Conservation (phyloP, 192 early-diverging fungal species). For the Globomyces pollinis-pini region DNA sequence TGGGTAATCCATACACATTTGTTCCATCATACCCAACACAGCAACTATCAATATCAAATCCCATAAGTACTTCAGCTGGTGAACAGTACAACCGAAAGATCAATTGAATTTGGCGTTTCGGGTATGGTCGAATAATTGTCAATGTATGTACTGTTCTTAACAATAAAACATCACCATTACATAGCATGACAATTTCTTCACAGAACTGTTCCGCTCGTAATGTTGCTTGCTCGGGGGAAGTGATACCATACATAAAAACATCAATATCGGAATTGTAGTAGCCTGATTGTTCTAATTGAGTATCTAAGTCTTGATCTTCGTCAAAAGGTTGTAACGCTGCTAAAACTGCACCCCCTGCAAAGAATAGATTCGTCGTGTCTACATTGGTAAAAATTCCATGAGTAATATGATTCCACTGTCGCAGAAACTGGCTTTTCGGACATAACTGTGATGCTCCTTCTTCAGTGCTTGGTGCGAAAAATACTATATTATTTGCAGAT, state of each 20-base stretch:
- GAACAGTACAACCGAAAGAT: conserved; percentile 21
- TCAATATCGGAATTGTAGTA: conserved; percentile 26
- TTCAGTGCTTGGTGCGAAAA: background rate
- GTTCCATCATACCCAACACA: conserved; percentile 16
- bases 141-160: conserved; percentile 3
- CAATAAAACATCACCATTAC: background rate
- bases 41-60: conserved; percentile 18
- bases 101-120: conserved; percentile 20
- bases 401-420: conserved; percentile 2
- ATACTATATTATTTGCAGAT: too few species aligned
- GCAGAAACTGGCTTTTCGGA: background rate
- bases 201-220: conserved; percentile 8
- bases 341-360: conserved; percentile 14
- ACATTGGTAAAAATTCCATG: background rate
- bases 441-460: background rate
- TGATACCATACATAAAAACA: conserved; percentile 20
- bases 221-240: background rate
- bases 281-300: background rate
- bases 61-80: conserved; percentile 24
- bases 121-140: conserved; percentile 16
- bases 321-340: conserved; percentile 12
- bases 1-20: conserved; percentile 7
- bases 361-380: background rate
- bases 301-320: background rate
- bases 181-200: background rate